Evolutionary conservation across 768 basidiomycete genomes (phyloP).

Genomic region (Termitomyces heimii): DNA sequence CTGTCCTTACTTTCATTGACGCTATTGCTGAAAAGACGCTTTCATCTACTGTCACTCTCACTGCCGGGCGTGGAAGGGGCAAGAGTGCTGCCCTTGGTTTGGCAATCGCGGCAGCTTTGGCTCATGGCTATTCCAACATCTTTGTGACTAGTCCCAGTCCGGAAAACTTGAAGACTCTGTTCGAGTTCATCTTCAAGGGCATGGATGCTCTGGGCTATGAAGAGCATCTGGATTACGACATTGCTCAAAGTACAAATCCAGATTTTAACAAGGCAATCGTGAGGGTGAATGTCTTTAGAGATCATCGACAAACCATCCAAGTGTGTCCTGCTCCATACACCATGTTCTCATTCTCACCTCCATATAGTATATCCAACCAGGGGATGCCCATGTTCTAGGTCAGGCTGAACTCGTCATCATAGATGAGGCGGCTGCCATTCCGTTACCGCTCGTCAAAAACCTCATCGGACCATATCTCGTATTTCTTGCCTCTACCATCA

Average conservation of each 20-base stretch:
- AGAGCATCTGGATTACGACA: constrained; percentile 97
- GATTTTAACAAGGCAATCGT: constrained; percentile 96
- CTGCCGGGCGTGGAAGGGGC: constrained; percentile 91
- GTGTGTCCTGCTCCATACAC: constrained; percentile 33
- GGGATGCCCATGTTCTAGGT: constrained; percentile 95
- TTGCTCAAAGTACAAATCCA: constrained; percentile 89
- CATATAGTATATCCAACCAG: constrained; percentile 90
- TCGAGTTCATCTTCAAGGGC: constrained; percentile 97
- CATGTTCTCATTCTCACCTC: background rate
- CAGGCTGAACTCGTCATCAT: constrained; percentile 98
- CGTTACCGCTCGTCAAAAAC: constrained; percentile 90
- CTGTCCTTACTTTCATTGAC: constrained; percentile 90
- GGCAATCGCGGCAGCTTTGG: constrained; percentile 88
- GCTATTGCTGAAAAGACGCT: constrained; percentile 91
- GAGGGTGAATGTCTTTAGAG: constrained; percentile 87
- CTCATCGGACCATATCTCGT: constrained; percentile 96
- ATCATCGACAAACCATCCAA: constrained; percentile 95
- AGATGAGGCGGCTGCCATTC: constrained; percentile 98
- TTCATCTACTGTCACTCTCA: constrained; percentile 91
- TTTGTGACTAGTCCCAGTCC: constrained; percentile 98
- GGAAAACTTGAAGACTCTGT: constrained; percentile 96
- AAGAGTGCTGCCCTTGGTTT: constrained; percentile 97
- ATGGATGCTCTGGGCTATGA: constrained; percentile 93
- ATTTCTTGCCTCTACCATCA: constrained; percentile 99
- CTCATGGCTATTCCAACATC: constrained; percentile 94